Percentiles rank a stretch among this genome's conserved stretches.
phyloP scores from a whole-genome alignment of 2,329 filamentous ascomycete genomes.

The Fusarium sp. region DNA sequence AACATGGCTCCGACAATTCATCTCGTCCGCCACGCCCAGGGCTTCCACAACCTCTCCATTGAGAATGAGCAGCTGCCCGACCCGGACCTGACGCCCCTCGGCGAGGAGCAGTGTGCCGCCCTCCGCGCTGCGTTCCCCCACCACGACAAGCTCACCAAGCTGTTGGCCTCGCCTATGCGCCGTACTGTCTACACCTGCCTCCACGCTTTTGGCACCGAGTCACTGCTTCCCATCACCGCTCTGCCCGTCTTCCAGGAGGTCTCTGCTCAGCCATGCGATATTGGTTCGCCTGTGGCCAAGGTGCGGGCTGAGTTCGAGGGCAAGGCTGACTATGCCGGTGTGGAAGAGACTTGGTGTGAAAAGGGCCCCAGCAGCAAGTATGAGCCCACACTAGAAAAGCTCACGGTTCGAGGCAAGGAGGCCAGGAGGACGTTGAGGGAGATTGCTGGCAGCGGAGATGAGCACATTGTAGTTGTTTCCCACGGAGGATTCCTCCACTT shows the following conservation, averaged over 20 bases:
- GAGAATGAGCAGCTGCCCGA: slow-evolving; percentile 78
- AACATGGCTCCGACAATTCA: slow-evolving; percentile 65
- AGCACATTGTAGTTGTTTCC: slow-evolving; percentile 76
- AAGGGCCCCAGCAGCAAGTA: slow-evolving; percentile 61
- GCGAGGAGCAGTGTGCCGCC: slow-evolving; percentile 73
- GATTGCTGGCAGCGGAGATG: slow-evolving; percentile 58
- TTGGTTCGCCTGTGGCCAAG: slow-evolving; percentile 65
- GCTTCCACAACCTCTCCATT: slow-evolving; percentile 77
- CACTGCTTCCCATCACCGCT: slow-evolving; percentile 62
- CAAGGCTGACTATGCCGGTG: slow-evolving; percentile 67
- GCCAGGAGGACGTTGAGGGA: slow-evolving; percentile 66
- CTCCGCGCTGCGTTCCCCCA: slow-evolving; percentile 70
- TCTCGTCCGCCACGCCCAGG: slow-evolving; percentile 77
- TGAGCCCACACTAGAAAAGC: slow-evolving; percentile 58
- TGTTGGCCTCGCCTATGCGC: slow-evolving; percentile 80
- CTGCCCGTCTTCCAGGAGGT: slow-evolving; percentile 83
- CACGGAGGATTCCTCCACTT: slow-evolving; percentile 88
- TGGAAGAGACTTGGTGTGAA: slow-evolving; percentile 73
- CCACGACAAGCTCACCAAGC: slow-evolving; percentile 69
- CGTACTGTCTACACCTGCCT: slow-evolving; percentile 82
- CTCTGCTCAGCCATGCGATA: slow-evolving; percentile 76
- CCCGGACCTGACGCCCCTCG: slow-evolving; percentile 77
- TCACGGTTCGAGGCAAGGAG: slow-evolving; percentile 67
- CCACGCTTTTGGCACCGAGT: slow-evolving; percentile 67
- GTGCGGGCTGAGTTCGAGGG: slow-evolving; percentile 68